A percentile compares a stretch with the other conserved stretches of the same genome.
phyloP scores from a whole-genome alignment of 179 eudicot genomes.

The Silene noctiflora region DNA sequence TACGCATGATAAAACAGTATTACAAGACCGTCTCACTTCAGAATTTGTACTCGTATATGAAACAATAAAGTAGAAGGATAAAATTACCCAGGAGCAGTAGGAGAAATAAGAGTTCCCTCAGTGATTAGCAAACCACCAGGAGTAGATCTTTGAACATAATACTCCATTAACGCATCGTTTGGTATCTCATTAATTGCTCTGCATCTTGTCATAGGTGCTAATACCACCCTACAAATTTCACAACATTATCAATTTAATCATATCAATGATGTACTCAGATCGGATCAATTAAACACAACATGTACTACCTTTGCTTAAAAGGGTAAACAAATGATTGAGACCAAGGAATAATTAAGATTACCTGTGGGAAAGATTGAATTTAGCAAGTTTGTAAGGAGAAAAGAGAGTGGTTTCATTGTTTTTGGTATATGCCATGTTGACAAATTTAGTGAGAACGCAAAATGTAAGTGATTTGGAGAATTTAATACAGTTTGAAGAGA shows the following conservation, averaged over 20 bases:
- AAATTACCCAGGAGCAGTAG: constrained; percentile 70
- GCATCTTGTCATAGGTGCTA: constrained; percentile 93
- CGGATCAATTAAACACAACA: too few species aligned
- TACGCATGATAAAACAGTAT: too few species aligned
- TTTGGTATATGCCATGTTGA: constrained; percentile 20
- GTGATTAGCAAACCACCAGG: constrained; percentile 75
- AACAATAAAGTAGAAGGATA: too few species aligned
- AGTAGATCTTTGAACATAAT: constrained; percentile 72
- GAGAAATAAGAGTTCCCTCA: constrained; percentile 74
- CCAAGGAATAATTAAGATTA: background rate
- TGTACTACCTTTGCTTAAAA: too few species aligned
- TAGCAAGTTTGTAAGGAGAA: constrained; percentile 62
- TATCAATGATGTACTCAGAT: background rate
- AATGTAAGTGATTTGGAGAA: background rate
- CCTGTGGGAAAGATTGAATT: constrained; percentile 65
- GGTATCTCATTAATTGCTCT: constrained; percentile 67
- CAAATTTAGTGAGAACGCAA: background rate
- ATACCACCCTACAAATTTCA: constrained; percentile 49
- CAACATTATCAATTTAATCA: background rate
- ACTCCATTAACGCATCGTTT: constrained; percentile 45
- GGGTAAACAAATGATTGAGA: background rate
- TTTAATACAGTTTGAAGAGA: background rate
- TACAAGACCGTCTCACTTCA: too few species aligned
- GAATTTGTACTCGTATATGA: too few species aligned
- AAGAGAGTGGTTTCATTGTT: constrained; percentile 36